Evolutionary conservation across 2,329 filamentous ascomycete genomes (phyloP), one percentile per base, ranked within the genome.

Genomic region (Fusarium guadeloupense): DNA sequence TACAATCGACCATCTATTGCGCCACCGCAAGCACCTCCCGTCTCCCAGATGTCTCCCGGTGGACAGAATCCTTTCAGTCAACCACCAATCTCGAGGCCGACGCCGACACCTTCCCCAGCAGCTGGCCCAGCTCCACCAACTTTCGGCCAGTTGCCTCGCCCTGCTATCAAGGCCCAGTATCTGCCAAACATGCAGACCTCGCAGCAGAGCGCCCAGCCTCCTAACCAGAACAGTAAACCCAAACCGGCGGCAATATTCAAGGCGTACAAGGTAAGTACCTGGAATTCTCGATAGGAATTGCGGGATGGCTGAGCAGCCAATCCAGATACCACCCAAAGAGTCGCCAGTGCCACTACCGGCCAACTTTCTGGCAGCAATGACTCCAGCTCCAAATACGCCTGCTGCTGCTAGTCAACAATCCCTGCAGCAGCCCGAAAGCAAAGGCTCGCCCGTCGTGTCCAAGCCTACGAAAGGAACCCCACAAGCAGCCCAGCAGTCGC

Each of bases 281-380:
- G 67, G 59, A 64, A 67, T 31, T 60, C 64, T 42, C 40, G 65
- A 56, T 55, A 66, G 48, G 35, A 65, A 51, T 63, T 49, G 48
- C 54, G 66, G 67, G 44, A 68, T 67, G 62, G 70, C 69, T 68
- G 73, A 75, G 59, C 62, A 67, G 62, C 62, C 61, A 50, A 64
- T 64, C 37, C 62, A 73, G 72, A 64, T 72, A 59, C 76, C 76
- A 19, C 63, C 72, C 13, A 80, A 79, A 62, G 70, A 80, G 50
- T 79, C 78, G 2, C 78, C 78, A 4, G 78, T 81, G 6, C 78
- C 78, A 10, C 62, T 81, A 9, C 78, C 78, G 2, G 75, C 78
- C 6, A 77, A 78, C 48, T 78, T 78, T 45, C 62, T 78, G 41
- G 76, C 77, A n/a, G 75, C 77, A 9, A 77, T 78, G 68, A 72